A percentile compares a stretch with the other conserved stretches of the same genome.
Evolutionary conservation across 2,329 filamentous ascomycete species (phyloP).

Genomic region (Aspergillus sojae): DNA sequence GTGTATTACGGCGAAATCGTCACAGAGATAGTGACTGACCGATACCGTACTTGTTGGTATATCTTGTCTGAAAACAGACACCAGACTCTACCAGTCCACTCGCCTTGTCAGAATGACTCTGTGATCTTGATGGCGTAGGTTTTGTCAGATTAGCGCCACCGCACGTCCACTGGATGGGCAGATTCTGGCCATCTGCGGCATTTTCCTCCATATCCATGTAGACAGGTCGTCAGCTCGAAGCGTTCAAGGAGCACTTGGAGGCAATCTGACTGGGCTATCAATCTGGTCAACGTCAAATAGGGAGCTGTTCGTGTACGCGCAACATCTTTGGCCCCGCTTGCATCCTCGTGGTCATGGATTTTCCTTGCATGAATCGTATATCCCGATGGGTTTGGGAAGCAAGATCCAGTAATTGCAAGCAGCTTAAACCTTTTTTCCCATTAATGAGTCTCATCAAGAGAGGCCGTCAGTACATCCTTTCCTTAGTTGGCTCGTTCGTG

Average conservation of each 20-base stretch:
- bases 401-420: background rate
- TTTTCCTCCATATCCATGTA: conserved; percentile 1
- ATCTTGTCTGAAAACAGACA: background rate
- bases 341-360: background rate
- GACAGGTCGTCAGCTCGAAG: background rate
- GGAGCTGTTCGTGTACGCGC: background rate
- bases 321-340: background rate
- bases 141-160: background rate
- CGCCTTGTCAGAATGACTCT: background rate
- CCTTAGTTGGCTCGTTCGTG: background rate
- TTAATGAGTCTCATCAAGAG: background rate
- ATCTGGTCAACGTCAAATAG: background rate
- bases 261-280: background rate
- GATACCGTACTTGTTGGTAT: background rate
- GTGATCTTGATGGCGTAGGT: background rate
- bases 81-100: background rate
- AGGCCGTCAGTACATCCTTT: background rate
- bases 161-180: background rate
- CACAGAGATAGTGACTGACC: background rate
- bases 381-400: background rate
- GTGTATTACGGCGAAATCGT: background rate
- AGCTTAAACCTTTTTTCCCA: background rate
- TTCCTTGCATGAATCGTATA: background rate
- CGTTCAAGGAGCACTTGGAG: background rate
- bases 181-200: background rate